Evolutionary conservation across 2,329 filamentous ascomycete genomes (phyloP), one percentile per base, ranked within the genome.

Genomic region (Pseudogymnoascus verrucosus): DNA sequence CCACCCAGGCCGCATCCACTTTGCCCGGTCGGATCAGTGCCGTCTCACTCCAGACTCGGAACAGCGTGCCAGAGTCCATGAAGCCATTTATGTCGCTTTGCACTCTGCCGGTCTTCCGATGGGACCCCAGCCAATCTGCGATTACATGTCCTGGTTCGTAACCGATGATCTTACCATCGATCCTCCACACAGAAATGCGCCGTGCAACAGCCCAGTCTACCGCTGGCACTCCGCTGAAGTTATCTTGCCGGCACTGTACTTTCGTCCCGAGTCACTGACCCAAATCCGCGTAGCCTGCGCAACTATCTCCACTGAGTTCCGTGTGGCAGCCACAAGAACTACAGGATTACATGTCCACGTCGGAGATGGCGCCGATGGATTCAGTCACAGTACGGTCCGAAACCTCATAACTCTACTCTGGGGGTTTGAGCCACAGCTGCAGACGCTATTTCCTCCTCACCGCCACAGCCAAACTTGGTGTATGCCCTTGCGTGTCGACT

Each of bases 331-430:
- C 42, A 73, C 73, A 61, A 23, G 62, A 3, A 65, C 61, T 2
- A 68, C 66, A 26, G 72, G 70, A 0, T 34, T 73, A 0, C 73
- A 76, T 57, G 67, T 75, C 16, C 73, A 76, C 61, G 65, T 75
- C 23, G 72, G 72, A 4, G 69, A 72, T 26, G 68, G 66, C 1
- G 40, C 31, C n/a, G 28, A 65, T 3, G 67, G 68, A 0, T 73
- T 74, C 39, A 62, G 61, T 5, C 42, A 71, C 11, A 28, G 62
- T 6, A 67, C 68, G 1, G 39, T 76, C n/a, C 69, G 69, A 63
- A 74, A 73, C 31, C 31, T 75, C 8, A 40, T 73, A 26, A 67
- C 67, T 0, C 47, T 70, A 3, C 62, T 69, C 12, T 68, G 68
- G 40, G 71, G 70, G 0, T 72, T 73, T 62, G 73, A 75, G 62